Conservation (phyloP, 2,329 filamentous ascomycete species). For the Neonectria magnoliae region DNA sequence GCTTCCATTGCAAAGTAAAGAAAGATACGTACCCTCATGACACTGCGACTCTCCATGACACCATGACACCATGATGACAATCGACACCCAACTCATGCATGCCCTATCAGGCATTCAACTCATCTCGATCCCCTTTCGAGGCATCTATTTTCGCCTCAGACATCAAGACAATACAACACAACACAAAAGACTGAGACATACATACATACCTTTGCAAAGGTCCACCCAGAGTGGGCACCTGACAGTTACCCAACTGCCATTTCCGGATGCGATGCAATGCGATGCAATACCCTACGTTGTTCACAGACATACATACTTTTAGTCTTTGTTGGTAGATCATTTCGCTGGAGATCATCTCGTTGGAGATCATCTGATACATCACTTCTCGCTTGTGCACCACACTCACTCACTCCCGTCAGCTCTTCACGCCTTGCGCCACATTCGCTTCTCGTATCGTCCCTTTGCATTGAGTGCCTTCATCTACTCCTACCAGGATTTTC, state of each 20-base stretch:
- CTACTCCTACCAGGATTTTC: conserved; percentile 45
- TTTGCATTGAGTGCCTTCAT: conserved; percentile 44
- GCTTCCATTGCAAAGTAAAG: not conserved
- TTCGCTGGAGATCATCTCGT: not conserved
- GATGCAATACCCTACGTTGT: not conserved
- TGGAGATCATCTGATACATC: too few relatives aligned
- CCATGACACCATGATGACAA: not conserved
- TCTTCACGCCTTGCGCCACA: conserved; percentile 6
- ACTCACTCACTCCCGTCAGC: not conserved
- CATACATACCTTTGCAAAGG: conserved; percentile 6
- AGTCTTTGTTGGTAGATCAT: not conserved
- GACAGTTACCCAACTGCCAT: not conserved
- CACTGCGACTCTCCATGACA: conserved; percentile 21
- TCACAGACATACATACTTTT: not conserved
- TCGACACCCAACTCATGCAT: not conserved
- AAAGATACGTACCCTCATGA: conserved; percentile 12
- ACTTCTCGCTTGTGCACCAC: too few relatives aligned
- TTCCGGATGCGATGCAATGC: conserved; percentile 4
- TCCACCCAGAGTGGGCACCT: conserved; percentile 17
- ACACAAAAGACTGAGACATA: not conserved
- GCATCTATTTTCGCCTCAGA: not conserved
- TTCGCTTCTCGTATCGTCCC: conserved; percentile 37
- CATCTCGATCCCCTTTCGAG: not conserved
- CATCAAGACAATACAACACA: not conserved
- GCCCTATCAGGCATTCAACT: not conserved